phyloP scores from a whole-genome alignment of 1,284 basidiomycete genomes.

The Sanghuangporus baumii region DNA sequence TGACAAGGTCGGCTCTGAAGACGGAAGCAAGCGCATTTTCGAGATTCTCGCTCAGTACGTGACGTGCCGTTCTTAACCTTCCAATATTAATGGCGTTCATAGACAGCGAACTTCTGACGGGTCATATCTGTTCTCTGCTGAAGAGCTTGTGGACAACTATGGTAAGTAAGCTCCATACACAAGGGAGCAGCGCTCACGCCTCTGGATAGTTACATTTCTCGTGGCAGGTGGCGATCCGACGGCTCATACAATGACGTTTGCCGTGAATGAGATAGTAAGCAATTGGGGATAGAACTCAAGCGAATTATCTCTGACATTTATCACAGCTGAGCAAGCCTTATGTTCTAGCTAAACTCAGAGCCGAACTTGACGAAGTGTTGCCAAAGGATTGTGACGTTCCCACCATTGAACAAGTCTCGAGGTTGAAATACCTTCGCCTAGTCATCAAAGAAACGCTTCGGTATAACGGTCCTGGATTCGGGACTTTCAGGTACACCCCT shows the following conservation, averaged over 20 bases:
- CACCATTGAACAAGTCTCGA: neutral
- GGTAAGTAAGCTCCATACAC: neutral
- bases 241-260: neutral
- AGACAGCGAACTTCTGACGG: neutral
- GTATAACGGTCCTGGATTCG: neutral
- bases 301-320: too few relatives aligned
- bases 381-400: neutral
- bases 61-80: too few relatives aligned
- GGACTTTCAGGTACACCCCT: neutral
- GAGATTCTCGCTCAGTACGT: neutral
- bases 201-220: neutral
- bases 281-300: neutral
- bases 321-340: neutral
- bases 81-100: neutral
- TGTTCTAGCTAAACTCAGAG: neutral
- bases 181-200: neutral
- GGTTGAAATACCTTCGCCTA: neutral
- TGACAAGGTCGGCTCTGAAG: neutral
- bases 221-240: slow-evolving; percentile 1
- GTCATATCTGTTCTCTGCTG: neutral
- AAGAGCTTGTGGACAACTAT: neutral
- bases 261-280: neutral
- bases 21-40: neutral
- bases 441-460: neutral
- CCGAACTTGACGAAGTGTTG: neutral